Evolutionary conservation across 208 protist species (phyloP).

Genomic region (Trypanosoma scelopori): DNA sequence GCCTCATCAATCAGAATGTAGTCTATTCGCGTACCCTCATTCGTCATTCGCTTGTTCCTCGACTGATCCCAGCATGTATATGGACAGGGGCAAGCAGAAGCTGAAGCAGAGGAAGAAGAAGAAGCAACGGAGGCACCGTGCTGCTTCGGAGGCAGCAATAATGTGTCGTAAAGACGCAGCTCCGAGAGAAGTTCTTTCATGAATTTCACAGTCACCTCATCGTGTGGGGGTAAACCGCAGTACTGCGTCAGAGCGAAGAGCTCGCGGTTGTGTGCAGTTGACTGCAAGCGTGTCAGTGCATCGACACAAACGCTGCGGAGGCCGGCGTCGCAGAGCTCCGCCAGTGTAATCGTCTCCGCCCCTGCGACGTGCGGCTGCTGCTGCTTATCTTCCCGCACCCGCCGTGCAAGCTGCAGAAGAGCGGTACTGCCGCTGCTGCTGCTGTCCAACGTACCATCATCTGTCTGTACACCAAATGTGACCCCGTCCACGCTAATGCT

Average conservation of each 20-base stretch:
- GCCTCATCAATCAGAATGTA: constrained; percentile 85
- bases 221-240: constrained; percentile 70
- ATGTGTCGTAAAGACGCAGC: constrained; percentile 13
- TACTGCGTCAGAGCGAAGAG: constrained; percentile 59
- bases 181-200: constrained; percentile 49
- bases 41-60: constrained; percentile 76
- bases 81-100: constrained; percentile 34
- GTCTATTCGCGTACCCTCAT: constrained; percentile 89
- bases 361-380: constrained; percentile 1
- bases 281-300: constrained; percentile 39
- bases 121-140: too few relatives aligned
- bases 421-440: background rate
- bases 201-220: constrained; percentile 52
- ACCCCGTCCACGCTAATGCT: constrained; percentile 19
- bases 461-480: background rate
- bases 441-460: background rate
- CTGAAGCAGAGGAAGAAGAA: too few relatives aligned
- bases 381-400: constrained; percentile 2
- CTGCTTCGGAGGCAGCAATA: background rate
- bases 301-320: constrained; percentile 43
- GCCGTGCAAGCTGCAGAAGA: constrained; percentile 1
- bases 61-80: constrained; percentile 93
- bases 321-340: constrained; percentile 45
- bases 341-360: constrained; percentile 34
- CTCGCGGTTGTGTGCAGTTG: constrained; percentile 51